Percentiles rank a stretch among this genome's conserved stretches.
These are phyloP conservation scores for Cryptosporidium canis DNA, from an alignment of 169 alveolate genomes.

Conservation along the genomic window DNA sequence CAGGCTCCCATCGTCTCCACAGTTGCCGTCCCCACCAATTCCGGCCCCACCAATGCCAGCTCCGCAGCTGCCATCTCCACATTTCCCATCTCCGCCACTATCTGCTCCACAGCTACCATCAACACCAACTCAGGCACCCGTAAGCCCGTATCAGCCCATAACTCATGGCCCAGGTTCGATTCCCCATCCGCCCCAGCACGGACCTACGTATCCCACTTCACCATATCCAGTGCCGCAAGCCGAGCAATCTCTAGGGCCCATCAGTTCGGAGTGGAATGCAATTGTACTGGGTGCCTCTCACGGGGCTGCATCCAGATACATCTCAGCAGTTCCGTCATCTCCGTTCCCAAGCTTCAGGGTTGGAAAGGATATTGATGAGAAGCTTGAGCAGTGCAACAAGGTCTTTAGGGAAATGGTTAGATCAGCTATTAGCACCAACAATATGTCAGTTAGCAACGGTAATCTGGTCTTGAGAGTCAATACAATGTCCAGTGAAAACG, in stretches of 20 bases:
- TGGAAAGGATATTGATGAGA: constrained; percentile 10
- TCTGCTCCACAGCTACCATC: background rate
- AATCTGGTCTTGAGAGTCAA: background rate
- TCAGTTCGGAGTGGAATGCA: background rate
- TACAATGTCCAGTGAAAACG: background rate
- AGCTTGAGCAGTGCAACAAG: constrained; percentile 9
- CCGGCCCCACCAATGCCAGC: constrained; percentile 3
- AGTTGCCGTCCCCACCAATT: background rate
- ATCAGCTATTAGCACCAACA: background rate
- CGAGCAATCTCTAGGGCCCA: background rate
- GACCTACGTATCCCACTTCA: background rate
- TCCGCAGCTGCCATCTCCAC: background rate
- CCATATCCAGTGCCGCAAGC: background rate
- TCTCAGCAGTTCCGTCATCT: constrained; percentile 10
- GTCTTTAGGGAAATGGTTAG: constrained; percentile 22
- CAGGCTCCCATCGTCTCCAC: background rate
- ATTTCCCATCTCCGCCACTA: background rate
- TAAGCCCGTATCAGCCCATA: background rate
- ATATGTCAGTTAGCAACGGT: background rate
- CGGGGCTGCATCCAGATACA: background rate
- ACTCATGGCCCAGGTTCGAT: background rate
- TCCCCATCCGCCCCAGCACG: background rate
- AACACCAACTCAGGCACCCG: background rate
- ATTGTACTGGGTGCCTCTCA: background rate
- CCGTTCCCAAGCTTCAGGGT: constrained; percentile 20